phyloP scores from a whole-genome alignment of 345 rosid genomes.

The Citrus cavaleriei region DNA sequence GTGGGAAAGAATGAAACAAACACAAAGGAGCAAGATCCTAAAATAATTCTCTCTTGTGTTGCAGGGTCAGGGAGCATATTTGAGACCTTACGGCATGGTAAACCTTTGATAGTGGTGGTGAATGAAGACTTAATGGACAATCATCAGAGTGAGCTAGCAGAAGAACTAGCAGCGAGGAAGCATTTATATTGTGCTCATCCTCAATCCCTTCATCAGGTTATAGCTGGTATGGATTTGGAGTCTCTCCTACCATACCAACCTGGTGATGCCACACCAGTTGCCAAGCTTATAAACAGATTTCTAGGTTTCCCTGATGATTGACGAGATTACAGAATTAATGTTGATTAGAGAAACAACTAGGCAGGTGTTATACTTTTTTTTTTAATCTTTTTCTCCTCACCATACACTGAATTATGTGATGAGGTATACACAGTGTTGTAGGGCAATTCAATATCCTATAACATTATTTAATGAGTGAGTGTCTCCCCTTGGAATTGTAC shows the following conservation, averaged over 20 bases:
- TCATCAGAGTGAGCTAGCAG: constrained; percentile 90
- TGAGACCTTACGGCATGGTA: constrained; percentile 68
- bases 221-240: constrained; percentile 54
- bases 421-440: background rate
- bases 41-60: background rate
- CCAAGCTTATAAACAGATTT: constrained; percentile 53
- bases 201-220: constrained; percentile 47
- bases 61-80: constrained; percentile 96
- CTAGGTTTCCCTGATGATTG: constrained; percentile 83
- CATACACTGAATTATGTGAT: too few species aligned
- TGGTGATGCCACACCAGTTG: constrained; percentile 71
- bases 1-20: background rate
- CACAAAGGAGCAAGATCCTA: background rate
- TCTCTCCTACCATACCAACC: constrained; percentile 61
- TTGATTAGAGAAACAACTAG: background rate
- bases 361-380: background rate
- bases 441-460: background rate
- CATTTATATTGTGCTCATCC: constrained; percentile 75
- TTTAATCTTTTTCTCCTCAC: background rate
- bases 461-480: too few species aligned
- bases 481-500: background rate
- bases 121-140: constrained; percentile 97
- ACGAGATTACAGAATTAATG: background rate
- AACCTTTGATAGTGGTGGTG: constrained; percentile 86
- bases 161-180: constrained; percentile 78